Evolutionary conservation across 352 stramenopile species (phyloP), one percentile per base, ranked within the genome.

Genomic region (Phytopythium boreale): DNA sequence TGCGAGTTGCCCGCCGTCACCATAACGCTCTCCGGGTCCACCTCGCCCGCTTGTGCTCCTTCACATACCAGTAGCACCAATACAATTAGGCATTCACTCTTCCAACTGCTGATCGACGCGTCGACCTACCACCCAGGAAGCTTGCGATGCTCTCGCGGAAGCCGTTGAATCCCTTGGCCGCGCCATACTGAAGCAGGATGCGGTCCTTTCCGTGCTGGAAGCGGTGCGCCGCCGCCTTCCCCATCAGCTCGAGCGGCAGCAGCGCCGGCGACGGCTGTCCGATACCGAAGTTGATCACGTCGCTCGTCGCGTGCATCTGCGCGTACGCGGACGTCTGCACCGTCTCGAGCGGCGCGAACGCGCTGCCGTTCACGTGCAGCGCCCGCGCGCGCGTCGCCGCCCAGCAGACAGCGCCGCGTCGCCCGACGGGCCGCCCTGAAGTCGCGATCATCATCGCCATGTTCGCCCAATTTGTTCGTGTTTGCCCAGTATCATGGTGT

Each of bases 1-100:
- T 97, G 90, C 4, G 88, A 97, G 63, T 97, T 95, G 36, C 95
- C 95, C 27, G 88, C 82, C 2, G 93, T 98, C 27, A 97, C 80
- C 70, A 98, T 93, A 4, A 96, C 64, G 29, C 59, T 63, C 8
- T 92, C 76, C 3, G 73, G 51, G 36, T 88, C 74, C 7, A 93
- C 59, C 17, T 50, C 43, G 5, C 49, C 56, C 2, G 50, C 11
- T 43, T 88, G 81, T 0, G 70, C 57, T 6, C 52, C 72, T 72
- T 46, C 22, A 56, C 12, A 61, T n/a, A 10, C n/a, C 24, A 26
- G 1, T 10, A 59, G 22, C 11, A 41, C 10, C 6, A 10, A 39
- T 39, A 14, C 4, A 3, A 10, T 64, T 56, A 24, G 19, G 20
- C 41, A 26, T 20, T 60, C 55, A 26, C 41, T 24, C 58, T 55